Evolutionary conservation across 2,329 filamentous ascomycete genomes (phyloP).

Genomic region (Diaporthe vaccinii): DNA sequence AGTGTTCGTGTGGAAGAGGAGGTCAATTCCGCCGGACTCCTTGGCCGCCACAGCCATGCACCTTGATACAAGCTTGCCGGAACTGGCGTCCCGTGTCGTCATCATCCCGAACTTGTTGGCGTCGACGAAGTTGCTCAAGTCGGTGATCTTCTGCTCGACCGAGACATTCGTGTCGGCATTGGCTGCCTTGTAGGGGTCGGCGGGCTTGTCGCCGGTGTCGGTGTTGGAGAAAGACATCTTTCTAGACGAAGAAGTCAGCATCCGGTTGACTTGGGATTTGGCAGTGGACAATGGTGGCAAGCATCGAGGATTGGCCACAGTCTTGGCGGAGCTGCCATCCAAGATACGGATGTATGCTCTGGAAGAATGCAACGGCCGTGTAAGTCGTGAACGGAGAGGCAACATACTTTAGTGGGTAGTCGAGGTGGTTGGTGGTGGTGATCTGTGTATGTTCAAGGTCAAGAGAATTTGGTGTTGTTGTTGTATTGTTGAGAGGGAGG

Average conservation of each 20-base stretch:
- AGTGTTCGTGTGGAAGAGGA: constrained; percentile 93
- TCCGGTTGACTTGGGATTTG: neutral
- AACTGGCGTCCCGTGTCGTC: constrained; percentile 79
- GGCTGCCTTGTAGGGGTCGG: constrained; percentile 82
- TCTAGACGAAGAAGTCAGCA: constrained; percentile 31
- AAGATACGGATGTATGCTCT: neutral
- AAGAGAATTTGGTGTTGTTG: neutral
- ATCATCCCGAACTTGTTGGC: constrained; percentile 89
- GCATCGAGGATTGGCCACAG: neutral
- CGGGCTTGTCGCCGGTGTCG: constrained; percentile 71
- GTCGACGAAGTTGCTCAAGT: constrained; percentile 78
- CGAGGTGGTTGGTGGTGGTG: neutral
- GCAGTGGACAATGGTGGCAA: neutral
- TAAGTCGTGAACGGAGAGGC: constrained; percentile 12
- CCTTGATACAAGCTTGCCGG: constrained; percentile 79
- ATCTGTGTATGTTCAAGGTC: neutral
- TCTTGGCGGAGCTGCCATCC: neutral
- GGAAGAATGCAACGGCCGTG: neutral
- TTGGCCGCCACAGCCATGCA: constrained; percentile 87
- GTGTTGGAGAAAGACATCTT: constrained; percentile 66
- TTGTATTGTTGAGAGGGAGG: neutral
- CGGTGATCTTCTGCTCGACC: constrained; percentile 81
- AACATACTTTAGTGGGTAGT: constrained; percentile 33
- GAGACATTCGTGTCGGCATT: constrained; percentile 75
- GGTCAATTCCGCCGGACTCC: constrained; percentile 84